phyloP scores from a whole-genome alignment of 1,284 basidiomycete genomes.

The Stereum hirsutum region DNA sequence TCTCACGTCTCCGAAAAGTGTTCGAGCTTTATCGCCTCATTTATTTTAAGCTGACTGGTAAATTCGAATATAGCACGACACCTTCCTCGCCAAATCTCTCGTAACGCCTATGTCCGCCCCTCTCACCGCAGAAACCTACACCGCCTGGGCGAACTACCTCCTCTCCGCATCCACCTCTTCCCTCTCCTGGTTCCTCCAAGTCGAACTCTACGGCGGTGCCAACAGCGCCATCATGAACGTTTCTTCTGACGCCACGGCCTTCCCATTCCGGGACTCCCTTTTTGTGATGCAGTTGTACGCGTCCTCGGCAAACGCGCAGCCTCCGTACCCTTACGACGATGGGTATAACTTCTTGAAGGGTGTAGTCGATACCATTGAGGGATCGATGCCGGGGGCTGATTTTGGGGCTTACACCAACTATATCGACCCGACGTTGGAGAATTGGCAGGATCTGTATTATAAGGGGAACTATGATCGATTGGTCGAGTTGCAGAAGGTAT shows the following conservation, averaged over 20 bases:
- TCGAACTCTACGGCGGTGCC: neutral
- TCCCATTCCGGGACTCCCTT: neutral
- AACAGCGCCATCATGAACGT: neutral
- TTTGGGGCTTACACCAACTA: neutral
- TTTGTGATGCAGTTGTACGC: neutral
- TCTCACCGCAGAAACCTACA: neutral
- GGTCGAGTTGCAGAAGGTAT: too few relatives aligned
- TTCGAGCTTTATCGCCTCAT: too few relatives aligned
- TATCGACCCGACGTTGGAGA: neutral
- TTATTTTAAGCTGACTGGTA: too few relatives aligned
- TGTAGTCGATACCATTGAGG: neutral
- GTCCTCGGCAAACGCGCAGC: neutral
- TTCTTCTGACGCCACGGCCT: neutral
- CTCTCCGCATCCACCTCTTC: too few relatives aligned
- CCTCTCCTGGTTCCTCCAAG: neutral
- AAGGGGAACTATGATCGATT: too few relatives aligned
- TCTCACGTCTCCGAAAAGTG: too few relatives aligned
- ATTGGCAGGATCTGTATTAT: too few relatives aligned
- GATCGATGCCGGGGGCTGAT: neutral
- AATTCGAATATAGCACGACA: too few relatives aligned
- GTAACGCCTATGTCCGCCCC: neutral
- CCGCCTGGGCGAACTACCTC: neutral
- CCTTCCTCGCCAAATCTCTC: too few relatives aligned
- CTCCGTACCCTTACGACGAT: neutral
- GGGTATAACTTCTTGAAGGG: neutral